A percentile compares a stretch with the other conserved stretches of the same genome.
These are phyloP conservation scores for Trebouxia sp. DNA, from an alignment of 139 green algal species.

Conservation along the genomic window DNA sequence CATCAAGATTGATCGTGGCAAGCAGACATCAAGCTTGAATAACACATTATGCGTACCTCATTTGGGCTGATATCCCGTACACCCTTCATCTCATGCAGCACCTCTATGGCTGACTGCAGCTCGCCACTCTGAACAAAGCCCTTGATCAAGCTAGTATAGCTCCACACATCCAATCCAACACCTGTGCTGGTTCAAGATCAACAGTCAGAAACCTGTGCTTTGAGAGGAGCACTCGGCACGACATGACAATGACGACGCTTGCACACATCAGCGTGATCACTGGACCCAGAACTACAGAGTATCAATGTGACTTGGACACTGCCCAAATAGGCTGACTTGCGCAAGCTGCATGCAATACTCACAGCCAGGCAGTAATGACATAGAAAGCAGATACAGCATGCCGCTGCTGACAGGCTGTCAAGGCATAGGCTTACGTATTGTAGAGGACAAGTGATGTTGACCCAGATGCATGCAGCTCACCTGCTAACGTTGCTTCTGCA, in stretches of 20 bases:
- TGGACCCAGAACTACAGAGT: neutral
- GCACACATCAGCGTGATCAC: neutral
- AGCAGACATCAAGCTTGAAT: no score
- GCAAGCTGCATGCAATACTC: neutral
- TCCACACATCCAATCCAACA: slow-evolving; percentile 55
- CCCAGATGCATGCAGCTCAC: no score
- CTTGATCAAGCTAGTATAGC: slow-evolving; percentile 51
- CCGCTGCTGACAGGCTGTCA: no score
- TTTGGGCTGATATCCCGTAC: slow-evolving; percentile 15
- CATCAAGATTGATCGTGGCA: no score
- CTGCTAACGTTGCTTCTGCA: neutral
- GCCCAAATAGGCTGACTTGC: neutral
- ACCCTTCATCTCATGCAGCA: slow-evolving; percentile 45
- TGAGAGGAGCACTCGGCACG: no score
- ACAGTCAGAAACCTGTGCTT: no score
- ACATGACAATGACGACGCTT: neutral
- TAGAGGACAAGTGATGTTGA: no score
- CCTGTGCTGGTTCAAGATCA: slow-evolving; percentile 37
- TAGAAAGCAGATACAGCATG: no score
- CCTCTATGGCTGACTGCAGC: slow-evolving; percentile 25
- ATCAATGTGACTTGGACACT: neutral
- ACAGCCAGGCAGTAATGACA: neutral
- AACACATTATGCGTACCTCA: neutral
- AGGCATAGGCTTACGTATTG: no score
- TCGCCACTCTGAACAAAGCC: slow-evolving; percentile 40